Evolutionary conservation across 2,329 filamentous ascomycete genomes (phyloP).

Genomic region (Leptographium radiaticola): DNA sequence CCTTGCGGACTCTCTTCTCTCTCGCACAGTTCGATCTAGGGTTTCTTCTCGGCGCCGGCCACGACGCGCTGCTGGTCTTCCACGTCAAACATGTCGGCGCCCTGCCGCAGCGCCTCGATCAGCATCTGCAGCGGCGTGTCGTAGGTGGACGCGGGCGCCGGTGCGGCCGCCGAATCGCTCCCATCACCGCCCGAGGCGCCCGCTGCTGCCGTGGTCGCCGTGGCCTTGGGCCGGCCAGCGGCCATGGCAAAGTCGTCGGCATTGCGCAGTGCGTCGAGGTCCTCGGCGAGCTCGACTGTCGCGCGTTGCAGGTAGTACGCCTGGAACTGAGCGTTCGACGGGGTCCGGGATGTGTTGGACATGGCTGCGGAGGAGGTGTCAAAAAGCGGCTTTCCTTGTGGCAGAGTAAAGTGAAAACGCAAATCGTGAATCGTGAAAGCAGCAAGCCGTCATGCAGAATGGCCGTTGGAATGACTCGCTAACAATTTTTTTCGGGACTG

Average conservation of each 20-base stretch:
- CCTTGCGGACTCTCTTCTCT: background rate
- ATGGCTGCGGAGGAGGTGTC: background rate
- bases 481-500: too few species aligned
- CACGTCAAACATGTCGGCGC: conserved; percentile 43
- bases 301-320: conserved; percentile 57
- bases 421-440: background rate
- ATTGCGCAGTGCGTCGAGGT: conserved; percentile 55
- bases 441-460: background rate
- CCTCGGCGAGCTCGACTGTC: conserved; percentile 59
- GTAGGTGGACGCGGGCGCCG: conserved; percentile 23
- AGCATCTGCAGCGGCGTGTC: conserved; percentile 34
- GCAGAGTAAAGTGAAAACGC: background rate
- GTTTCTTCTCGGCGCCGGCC: background rate
- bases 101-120: conserved; percentile 55
- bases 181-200: background rate
- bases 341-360: background rate
- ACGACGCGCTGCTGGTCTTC: conserved; percentile 27
- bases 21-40: too few species aligned
- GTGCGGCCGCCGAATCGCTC: background rate
- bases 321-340: conserved; percentile 32
- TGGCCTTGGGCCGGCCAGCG: conserved; percentile 36
- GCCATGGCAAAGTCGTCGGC: conserved; percentile 55
- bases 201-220: background rate
- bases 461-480: too few species aligned
- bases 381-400: background rate